These are phyloP conservation scores for Metarhizium brunneum DNA, from an alignment of 2,329 filamentous ascomycete species.

Conservation along the genomic window DNA sequence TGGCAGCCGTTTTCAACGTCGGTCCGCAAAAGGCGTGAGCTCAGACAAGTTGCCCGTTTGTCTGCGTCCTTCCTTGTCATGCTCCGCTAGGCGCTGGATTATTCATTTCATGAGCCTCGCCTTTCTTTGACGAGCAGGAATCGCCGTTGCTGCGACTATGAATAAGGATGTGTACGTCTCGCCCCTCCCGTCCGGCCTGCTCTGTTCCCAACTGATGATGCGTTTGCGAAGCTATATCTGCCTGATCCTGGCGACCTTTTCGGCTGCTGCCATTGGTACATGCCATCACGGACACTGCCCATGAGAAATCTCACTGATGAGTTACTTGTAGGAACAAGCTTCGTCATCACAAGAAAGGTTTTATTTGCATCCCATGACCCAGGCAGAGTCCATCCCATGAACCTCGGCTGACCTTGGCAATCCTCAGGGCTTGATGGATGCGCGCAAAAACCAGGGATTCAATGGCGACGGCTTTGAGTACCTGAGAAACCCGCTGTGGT, in stretches of 20 bases:
- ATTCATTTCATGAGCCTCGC: no score
- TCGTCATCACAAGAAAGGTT: conserved; percentile 98
- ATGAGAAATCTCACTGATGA: neutral
- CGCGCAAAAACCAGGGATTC: conserved; percentile 84
- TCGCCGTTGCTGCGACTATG: neutral
- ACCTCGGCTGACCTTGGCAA: conserved; percentile 22
- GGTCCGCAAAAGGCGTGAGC: no score
- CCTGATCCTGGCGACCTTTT: conserved; percentile 63
- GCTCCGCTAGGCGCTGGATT: no score
- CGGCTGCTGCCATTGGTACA: conserved; percentile 67
- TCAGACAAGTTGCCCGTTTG: no score
- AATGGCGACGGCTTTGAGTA: conserved; percentile 95
- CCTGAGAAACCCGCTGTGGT: conserved; percentile 91
- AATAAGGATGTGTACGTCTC: neutral
- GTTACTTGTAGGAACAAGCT: conserved; percentile 64
- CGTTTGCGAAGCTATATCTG: conserved; percentile 57
- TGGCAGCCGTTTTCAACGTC: no score
- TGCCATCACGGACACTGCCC: conserved; percentile 6
- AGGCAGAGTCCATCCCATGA: neutral
- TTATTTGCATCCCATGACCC: no score
- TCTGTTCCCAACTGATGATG: neutral
- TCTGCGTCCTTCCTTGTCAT: no score
- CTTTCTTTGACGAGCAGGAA: no score
- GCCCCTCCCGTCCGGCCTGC: neutral
- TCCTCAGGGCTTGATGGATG: conserved; percentile 68